Base-by-base conservation (phyloP, 768 basidiomycete genomes). In the Tylopilus vinaceipallidus region DNA sequence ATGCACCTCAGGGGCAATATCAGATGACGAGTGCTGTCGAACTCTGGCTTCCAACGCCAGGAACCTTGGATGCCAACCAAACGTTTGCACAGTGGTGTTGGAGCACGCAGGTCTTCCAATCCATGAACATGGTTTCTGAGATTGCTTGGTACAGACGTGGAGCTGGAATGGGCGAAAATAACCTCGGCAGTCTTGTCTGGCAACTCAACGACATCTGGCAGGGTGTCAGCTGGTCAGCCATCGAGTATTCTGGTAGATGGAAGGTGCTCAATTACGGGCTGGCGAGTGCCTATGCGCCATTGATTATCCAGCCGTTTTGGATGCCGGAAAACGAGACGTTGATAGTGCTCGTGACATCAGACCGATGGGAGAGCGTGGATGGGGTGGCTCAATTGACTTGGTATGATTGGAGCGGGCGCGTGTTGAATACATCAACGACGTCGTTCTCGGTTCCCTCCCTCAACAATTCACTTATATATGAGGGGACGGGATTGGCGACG, bases 11-110 rank as follows among this genome's bases (percentile, higher is more conserved):
- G 53, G 81, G 80, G 12, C 80, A 82, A 61, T 66, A 60, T 8
- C 73, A 83, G 55, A 78, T 82, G 79, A 71, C 75, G 0, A 51
- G 57, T 16, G 79, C 73, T 3, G 80, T 81, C 34, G 71, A 79
- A 50, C 54, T 70, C n/a, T 82, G 80, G 79, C 73, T 82, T 13
- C 80, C 81, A 2, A 76, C 73, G 0, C 81, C 80, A 3, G 63
- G 61, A 13, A 78, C 75, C 2, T 51, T 72, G 16, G 70, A 79
- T 56, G 48, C 73, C 17, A 81, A 83, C 50, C 75, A 79, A 56
- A 82, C 80, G 0, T 82, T 83, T 60, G 77, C 81, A 0, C 79
- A 82, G 57, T 82, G 80, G 80, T 81, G 78, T 63, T 83, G 73
- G 70, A 80, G 78, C 62, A 82, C 81, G 3, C 81, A 82, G 55